These are phyloP conservation scores for Clavaria fumosa DNA, from an alignment of 768 basidiomycete genomes.

Conservation along the genomic window DNA sequence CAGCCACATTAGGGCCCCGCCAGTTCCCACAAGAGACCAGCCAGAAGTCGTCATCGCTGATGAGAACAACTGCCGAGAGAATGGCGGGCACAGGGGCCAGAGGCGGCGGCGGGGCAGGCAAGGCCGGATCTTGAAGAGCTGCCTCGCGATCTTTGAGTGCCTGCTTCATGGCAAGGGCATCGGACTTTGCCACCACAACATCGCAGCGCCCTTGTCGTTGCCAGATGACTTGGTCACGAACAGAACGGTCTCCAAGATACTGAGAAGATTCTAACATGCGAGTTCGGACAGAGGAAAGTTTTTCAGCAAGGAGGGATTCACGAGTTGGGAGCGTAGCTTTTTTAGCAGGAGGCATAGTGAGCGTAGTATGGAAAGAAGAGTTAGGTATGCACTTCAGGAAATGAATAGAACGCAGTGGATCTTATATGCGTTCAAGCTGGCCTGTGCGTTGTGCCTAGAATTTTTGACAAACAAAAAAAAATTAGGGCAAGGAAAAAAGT, in stretches of 20 bases:
- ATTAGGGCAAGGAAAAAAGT: too few species aligned
- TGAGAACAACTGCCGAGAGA: slow-evolving; percentile 1
- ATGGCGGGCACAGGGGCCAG: slow-evolving; percentile 3
- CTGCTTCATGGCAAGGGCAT: not conserved
- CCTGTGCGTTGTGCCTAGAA: not conserved
- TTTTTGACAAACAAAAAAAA: too few species aligned
- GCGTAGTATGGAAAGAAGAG: too few species aligned
- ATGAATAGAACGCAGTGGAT: not conserved
- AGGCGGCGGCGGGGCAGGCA: too few species aligned
- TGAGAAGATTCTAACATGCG: not conserved
- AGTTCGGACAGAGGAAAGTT: not conserved
- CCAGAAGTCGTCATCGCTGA: slow-evolving; percentile 6
- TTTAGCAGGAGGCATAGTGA: too few species aligned
- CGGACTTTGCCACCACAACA: not conserved
- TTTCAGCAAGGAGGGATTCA: not conserved
- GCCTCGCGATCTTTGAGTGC: not conserved
- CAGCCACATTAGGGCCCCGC: not conserved
- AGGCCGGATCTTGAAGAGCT: too few species aligned
- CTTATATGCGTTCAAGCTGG: not conserved
- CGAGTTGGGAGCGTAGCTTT: not conserved
- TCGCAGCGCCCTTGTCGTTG: not conserved
- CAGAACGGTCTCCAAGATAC: not conserved
- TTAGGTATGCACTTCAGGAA: not conserved
- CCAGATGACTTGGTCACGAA: not conserved
- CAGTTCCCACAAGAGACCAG: slow-evolving; percentile 1